Conservation (phyloP, 1,139 yeast species). For the Blastobotrys illinoisensis region DNA sequence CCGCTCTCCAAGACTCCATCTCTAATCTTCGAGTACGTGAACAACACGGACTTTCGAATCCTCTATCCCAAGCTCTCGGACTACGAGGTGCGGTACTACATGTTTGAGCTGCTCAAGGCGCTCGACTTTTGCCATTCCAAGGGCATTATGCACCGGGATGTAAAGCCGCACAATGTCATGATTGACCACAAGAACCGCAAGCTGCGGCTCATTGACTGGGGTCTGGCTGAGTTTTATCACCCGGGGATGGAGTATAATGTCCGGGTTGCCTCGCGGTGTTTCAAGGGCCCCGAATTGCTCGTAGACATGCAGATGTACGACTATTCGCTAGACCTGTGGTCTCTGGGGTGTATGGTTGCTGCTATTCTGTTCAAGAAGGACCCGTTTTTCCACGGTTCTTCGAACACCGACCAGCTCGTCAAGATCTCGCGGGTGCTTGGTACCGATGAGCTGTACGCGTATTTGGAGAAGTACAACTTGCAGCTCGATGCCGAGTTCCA, state of each 20-base stretch:
- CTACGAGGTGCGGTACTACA: conserved; percentile 73
- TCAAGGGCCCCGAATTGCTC: conserved; percentile 88
- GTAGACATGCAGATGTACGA: conserved; percentile 86
- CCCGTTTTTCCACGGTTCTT: conserved; percentile 92
- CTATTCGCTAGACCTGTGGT: conserved; percentile 89
- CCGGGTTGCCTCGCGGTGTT: conserved; percentile 89
- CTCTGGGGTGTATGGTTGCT: conserved; percentile 95
- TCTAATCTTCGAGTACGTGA: conserved; percentile 76
- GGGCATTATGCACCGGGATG: conserved; percentile 97
- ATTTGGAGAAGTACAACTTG: conserved; percentile 66
- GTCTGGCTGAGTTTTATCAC: conserved; percentile 91
- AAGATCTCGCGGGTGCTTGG: conserved; percentile 89
- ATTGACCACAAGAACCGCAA: conserved; percentile 69
- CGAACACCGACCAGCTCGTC: conserved; percentile 88
- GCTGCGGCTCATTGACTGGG: conserved; percentile 90
- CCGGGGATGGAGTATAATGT: conserved; percentile 89
- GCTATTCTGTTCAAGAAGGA: conserved; percentile 92
- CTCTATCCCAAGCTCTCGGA: conserved; percentile 79
- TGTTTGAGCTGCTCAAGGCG: conserved; percentile 77
- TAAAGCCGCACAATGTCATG: conserved; percentile 95
- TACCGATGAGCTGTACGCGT: conserved; percentile 67
- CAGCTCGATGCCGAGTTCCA: conserved; percentile 75
- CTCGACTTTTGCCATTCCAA: conserved; percentile 86
- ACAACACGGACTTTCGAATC: conserved; percentile 80
- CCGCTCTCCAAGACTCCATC: conserved; percentile 84